Conservation (phyloP, 1,284 basidiomycete species). For the Neolentinus lepideus region DNA sequence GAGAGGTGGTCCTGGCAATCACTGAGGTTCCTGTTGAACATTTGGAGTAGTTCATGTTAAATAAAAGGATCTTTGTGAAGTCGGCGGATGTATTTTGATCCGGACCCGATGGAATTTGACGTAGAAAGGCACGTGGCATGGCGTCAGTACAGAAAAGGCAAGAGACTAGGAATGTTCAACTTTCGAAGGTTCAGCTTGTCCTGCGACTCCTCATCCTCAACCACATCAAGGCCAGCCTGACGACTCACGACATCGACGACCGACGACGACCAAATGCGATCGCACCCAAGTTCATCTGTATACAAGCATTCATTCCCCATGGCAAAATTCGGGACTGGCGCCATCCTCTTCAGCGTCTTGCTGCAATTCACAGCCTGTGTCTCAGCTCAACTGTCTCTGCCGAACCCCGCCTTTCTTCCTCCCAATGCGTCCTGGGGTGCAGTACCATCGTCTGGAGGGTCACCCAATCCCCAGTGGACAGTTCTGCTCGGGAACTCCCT, state of each 20-base stretch:
- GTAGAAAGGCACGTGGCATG: not conserved
- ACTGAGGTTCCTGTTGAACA: too few species aligned
- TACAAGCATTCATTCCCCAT: conserved; percentile 11
- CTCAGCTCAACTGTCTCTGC: conserved; percentile 54
- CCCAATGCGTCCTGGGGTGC: conserved; percentile 56
- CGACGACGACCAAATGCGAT: not conserved
- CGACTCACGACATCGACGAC: not conserved
- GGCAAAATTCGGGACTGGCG: conserved; percentile 10
- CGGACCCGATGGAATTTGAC: not conserved
- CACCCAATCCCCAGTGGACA: conserved; percentile 75
- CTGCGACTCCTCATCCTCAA: not conserved
- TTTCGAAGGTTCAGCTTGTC: not conserved
- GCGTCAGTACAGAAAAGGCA: not conserved
- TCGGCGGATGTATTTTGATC: not conserved
- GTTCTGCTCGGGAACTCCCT: conserved; percentile 73
- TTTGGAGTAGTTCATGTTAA: too few species aligned
- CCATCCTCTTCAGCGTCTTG: conserved; percentile 13
- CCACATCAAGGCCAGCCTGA: not conserved
- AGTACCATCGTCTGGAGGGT: conserved; percentile 33
- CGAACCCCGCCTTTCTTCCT: conserved; percentile 53
- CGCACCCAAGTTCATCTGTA: conserved; percentile 1
- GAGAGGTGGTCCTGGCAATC: too few species aligned
- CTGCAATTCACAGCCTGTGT: conserved; percentile 8
- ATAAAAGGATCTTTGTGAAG: not conserved
- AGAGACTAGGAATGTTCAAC: not conserved